Base-by-base conservation (phyloP, 805 yeast genomes). In the Ogataea corticis region DNA sequence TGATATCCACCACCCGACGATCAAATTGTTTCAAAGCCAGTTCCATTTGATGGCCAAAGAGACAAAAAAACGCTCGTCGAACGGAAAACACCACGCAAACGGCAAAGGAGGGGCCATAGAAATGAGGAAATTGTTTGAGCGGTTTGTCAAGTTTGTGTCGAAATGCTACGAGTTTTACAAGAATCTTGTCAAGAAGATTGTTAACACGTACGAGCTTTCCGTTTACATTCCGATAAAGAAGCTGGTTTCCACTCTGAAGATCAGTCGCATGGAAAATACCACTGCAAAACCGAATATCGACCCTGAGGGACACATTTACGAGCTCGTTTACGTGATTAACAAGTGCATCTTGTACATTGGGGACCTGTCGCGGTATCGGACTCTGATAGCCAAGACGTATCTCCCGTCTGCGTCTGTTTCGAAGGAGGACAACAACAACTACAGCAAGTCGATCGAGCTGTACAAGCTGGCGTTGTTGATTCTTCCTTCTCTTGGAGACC, bases 401-500 rank as follows among this genome's bases (percentile, higher is more conserved):
- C 61, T 70, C 12, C 63, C 56, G 2, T 57, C 57, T 13, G 67
- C 54, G 29, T 50, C 62, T 16, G 48, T 57, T 32, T 62, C 72
- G 19, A 52, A 75, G 63, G 51, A 65, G 49, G 59, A 67, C 27
- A 62, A 71, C 15, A 68, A 73, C 44, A 71, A 68, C 47, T 75
- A 71, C 48, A 61, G 69, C 43, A 72, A 72, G 54, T 67, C 80
- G 2, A 51, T 70, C n/a, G 69, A 70, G 37, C 67, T 70, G 43
- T 80, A 82, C 54, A 71, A 76, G 39, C 61, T 71, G 36, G 81
- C 88, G 15, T 74, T 80, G 27, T 57, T 77, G 21, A 63, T 85
- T 15, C 61, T 83, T 21, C 91, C 92, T 1, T 78, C 87, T 0
- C 70, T 82, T 45, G 86, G 86, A 42, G 90, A 83, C 55, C 83